Percentiles rank a stretch among this genome's conserved stretches.
phyloP scores from a whole-genome alignment of 345 rosid species.

The Schrenkiella parvula region DNA sequence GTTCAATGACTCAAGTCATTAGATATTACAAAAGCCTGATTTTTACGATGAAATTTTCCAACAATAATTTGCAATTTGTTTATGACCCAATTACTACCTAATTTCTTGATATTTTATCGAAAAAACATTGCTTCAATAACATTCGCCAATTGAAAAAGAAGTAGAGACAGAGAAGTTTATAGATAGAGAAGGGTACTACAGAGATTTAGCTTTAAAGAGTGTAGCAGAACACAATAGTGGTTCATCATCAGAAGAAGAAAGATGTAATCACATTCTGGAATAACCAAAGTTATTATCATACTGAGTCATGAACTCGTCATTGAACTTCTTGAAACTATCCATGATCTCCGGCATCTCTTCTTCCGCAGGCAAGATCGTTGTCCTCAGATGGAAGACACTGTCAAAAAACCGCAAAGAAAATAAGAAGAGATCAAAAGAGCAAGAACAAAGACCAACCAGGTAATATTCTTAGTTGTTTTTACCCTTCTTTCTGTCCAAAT shows the following conservation, averaged over 20 bases:
- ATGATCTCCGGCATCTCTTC: constrained; percentile 96
- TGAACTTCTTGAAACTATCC: constrained; percentile 96
- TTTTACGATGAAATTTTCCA: too few species aligned
- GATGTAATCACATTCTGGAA: constrained; percentile 63
- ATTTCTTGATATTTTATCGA: too few species aligned
- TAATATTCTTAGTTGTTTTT: not conserved
- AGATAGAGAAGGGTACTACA: not conserved
- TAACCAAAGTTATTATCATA: constrained; percentile 64
- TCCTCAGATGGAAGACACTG: constrained; percentile 93
- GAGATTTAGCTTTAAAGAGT: constrained; percentile 26
- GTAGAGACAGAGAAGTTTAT: not conserved
- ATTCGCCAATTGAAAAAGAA: too few species aligned
- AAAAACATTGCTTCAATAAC: too few species aligned
- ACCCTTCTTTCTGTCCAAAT: constrained; percentile 99
- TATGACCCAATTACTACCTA: too few species aligned
- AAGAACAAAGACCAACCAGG: not conserved
- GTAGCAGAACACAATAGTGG: constrained; percentile 13
- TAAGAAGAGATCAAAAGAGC: not conserved
- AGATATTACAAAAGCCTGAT: too few species aligned
- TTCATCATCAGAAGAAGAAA: constrained; percentile 1
- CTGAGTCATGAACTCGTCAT: constrained; percentile 89
- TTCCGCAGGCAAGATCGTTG: constrained; percentile 92
- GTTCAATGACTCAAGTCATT: too few species aligned
- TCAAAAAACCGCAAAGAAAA: not conserved
- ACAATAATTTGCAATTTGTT: not conserved